Evolutionary conservation across 768 basidiomycete genomes (phyloP), one percentile per base, ranked within the genome.

Genomic region (Macrocybe gigantea): DNA sequence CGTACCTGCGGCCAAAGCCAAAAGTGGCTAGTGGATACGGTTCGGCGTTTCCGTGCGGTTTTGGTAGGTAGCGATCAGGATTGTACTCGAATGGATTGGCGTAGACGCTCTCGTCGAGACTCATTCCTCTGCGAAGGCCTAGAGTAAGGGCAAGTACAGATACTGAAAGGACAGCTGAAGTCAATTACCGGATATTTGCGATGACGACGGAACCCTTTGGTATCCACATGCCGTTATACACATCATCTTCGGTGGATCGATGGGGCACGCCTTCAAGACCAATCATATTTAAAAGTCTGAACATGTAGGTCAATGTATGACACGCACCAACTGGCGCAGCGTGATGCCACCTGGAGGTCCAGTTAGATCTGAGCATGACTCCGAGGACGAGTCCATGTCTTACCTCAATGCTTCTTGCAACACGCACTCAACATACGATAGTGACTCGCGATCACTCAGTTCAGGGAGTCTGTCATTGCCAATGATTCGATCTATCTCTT

Each of bases 201-300:
- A 67, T 49, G 32, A 65, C 44, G 12, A 59, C 34, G 5, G 67
- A 58, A 1, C 65, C 67, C 47, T 60, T 60, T 6, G 65, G 67
- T 10, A 74, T 66, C 37, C 60, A 67, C 53, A 69, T 68, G 5
- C 68, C 70, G 5, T 65, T 49, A 31, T 64, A 65, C 29, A 56
- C 37, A 39, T 62, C 62, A 37, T 65, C 66, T 48, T 60, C 56
- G 32, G 55, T 55, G 8, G 50, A 52, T 22, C 55, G 58, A 54
- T 63, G 63, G 12, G 59, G 60, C 33, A 55, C 43, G 56, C 64
- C 41, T 66, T 8, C 29, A 5, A 59, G 10, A 57, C 22, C 15
- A 30, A 40, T 11, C n/a, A 61, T 47, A 58, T 56, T 12, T 60
- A 58, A 6, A 13, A 7, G n/a, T 22, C 5, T 12, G 12, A 40